phyloP scores from a whole-genome alignment of 1,284 basidiomycete species.

The Ceratobasidium sp. region DNA sequence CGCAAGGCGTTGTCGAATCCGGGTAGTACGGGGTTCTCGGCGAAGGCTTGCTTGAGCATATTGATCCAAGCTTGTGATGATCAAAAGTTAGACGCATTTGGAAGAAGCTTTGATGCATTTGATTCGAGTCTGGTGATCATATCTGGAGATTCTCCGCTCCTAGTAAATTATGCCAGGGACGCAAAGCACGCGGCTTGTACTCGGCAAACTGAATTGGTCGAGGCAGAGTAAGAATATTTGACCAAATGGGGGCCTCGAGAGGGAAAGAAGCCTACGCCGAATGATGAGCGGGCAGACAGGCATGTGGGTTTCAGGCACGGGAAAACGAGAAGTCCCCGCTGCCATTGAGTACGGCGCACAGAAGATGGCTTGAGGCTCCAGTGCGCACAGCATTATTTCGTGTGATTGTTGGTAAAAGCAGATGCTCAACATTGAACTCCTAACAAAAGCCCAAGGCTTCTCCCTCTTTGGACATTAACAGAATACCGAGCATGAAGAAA shows the following conservation, averaged over 20 bases:
- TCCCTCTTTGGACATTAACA: not conserved
- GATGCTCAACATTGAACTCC: slow-evolving; percentile 10
- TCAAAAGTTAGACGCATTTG: not conserved
- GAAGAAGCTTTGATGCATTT: not conserved
- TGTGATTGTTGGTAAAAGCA: not conserved
- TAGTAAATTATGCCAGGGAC: no score
- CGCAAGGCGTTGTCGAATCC: not conserved
- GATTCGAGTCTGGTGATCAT: no score
- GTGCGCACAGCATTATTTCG: slow-evolving; percentile 3
- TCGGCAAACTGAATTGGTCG: no score
- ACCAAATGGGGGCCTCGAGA: no score
- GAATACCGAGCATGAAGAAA: not conserved
- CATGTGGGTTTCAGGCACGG: not conserved
- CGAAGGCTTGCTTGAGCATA: no score
- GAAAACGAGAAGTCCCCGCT: not conserved
- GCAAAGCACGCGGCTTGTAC: no score
- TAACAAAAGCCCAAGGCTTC: slow-evolving; percentile 1
- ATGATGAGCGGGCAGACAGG: not conserved
- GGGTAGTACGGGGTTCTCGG: not conserved
- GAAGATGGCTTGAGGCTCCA: not conserved
- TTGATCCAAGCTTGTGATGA: not conserved
- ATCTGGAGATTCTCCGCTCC: no score
- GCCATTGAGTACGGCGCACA: not conserved
- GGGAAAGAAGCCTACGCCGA: no score
- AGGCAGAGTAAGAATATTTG: no score